These are phyloP conservation scores for Heracleum sosnowskyi DNA, from an alignment of 129 eudicot genomes.

Conservation along the genomic window DNA sequence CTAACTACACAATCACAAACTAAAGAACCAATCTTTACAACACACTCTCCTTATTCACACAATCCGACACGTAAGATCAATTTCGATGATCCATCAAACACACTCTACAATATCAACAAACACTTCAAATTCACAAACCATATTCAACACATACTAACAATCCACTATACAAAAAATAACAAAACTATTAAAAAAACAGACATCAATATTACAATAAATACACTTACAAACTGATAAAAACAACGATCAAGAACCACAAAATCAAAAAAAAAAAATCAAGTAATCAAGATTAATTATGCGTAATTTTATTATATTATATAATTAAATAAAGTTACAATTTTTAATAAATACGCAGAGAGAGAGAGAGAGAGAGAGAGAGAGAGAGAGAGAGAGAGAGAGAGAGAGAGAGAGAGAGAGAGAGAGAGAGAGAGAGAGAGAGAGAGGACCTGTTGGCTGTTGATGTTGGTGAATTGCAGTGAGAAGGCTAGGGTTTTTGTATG, in stretches of 20 bases:
- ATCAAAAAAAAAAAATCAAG: neutral
- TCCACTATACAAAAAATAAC: neutral
- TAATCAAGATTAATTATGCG: neutral
- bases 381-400: neutral
- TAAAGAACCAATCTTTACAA: neutral
- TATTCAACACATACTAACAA: neutral
- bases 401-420: too few species aligned
- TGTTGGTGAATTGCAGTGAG: neutral
- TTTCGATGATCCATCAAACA: neutral
- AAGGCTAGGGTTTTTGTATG: conserved; percentile 2
- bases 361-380: too few species aligned
- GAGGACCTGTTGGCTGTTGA: neutral
- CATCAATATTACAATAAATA: neutral
- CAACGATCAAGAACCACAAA: neutral
- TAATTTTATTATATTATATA: too few species aligned
- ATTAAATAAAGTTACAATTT: neutral
- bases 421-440: too few species aligned
- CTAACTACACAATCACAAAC: neutral
- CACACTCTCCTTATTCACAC: neutral
- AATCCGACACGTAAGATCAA: neutral
- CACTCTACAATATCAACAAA: neutral
- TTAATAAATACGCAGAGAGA: neutral
- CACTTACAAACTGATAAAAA: neutral
- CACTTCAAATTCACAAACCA: neutral
- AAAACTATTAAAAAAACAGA: neutral